These are phyloP conservation scores for Clitopilus passeckerianus DNA, from an alignment of 768 basidiomycete species.

Conservation along the genomic window DNA sequence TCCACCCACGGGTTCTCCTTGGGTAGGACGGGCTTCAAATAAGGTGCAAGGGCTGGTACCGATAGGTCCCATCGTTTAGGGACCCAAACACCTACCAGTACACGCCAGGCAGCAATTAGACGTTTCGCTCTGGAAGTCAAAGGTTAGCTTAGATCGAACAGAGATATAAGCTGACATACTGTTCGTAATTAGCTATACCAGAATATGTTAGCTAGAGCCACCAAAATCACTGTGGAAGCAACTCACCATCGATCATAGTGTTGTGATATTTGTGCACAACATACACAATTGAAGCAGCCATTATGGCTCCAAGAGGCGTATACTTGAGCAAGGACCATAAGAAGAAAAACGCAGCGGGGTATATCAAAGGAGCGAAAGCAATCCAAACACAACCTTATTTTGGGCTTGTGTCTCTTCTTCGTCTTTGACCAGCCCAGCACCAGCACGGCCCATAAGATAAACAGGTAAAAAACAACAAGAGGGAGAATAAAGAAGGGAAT, in stretches of 20 bases:
- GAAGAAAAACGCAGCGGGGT: slow-evolving; percentile 79
- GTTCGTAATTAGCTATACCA: slow-evolving; percentile 64
- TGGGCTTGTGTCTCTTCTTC: slow-evolving; percentile 96
- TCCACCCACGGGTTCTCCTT: slow-evolving; percentile 72
- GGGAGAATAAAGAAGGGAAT: slow-evolving; percentile 91
- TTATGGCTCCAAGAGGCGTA: slow-evolving; percentile 64
- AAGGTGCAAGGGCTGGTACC: slow-evolving; percentile 64
- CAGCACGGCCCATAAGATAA: slow-evolving; percentile 76
- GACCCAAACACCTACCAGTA: slow-evolving; percentile 93
- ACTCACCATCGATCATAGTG: slow-evolving; percentile 77
- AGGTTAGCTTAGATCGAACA: slow-evolving; percentile 1
- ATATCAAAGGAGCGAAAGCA: slow-evolving; percentile 72
- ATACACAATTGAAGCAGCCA: slow-evolving; percentile 68
- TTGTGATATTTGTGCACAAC: slow-evolving; percentile 83
- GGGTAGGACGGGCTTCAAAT: slow-evolving; percentile 62
- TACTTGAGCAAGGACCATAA: slow-evolving; percentile 84
- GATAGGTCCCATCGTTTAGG: slow-evolving; percentile 83
- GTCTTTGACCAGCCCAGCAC: slow-evolving; percentile 69
- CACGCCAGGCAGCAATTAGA: slow-evolving; percentile 89
- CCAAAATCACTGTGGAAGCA: slow-evolving; percentile 3
- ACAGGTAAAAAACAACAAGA: slow-evolving; percentile 79
- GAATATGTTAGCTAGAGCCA: slow-evolving; percentile 8
- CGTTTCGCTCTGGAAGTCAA: slow-evolving; percentile 68
- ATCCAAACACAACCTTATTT: slow-evolving; percentile 90
- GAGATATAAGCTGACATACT: slow-evolving; percentile 38